A percentile compares a stretch with the other conserved stretches of the same genome.
These are phyloP conservation scores for Aspergillus fijiensis DNA, from an alignment of 2,329 filamentous ascomycete species.

Conservation along the genomic window DNA sequence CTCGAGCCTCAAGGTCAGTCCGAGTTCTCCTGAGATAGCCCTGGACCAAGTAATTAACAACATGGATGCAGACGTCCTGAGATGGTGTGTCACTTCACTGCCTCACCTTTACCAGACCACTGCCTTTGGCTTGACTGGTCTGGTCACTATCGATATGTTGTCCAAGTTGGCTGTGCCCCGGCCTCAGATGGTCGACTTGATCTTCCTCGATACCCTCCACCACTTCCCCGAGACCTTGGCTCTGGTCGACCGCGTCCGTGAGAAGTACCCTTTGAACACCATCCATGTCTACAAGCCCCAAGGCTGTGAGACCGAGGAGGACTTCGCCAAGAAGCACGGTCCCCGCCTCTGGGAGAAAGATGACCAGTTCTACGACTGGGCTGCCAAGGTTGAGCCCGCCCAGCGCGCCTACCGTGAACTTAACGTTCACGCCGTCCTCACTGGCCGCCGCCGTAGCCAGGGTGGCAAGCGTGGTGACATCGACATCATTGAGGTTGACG, in stretches of 20 bases:
- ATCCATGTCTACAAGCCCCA: conserved; percentile 89
- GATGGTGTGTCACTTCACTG: conserved; percentile 87
- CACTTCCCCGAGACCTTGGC: conserved; percentile 77
- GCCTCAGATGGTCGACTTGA: conserved; percentile 50
- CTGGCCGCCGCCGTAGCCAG: conserved; percentile 86
- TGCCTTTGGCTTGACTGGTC: conserved; percentile 76
- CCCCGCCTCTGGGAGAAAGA: conserved; percentile 80
- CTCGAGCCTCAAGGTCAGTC: conserved; percentile 72
- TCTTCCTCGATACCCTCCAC: conserved; percentile 82
- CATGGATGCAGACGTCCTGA: conserved; percentile 67
- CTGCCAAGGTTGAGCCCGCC: conserved; percentile 95
- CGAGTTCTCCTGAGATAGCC: conserved; percentile 7
- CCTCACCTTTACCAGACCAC: conserved; percentile 87
- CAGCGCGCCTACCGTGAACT: conserved; percentile 87
- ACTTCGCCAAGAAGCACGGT: conserved; percentile 83
- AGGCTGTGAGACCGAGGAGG: conserved; percentile 66
- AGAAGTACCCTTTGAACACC: conserved; percentile 72
- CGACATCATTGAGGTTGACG: conserved; percentile 89
- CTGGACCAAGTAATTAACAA: conserved; percentile 18
- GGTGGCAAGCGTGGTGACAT: conserved; percentile 88
- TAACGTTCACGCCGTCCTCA: conserved; percentile 85
- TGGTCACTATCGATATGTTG: conserved; percentile 74
- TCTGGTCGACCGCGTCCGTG: conserved; percentile 71
- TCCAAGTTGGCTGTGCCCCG: conserved; percentile 51
- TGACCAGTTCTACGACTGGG: conserved; percentile 90